These are phyloP conservation scores for Styphnolobium japonicum DNA, from an alignment of 306 rosid species.

Conservation along the genomic window DNA sequence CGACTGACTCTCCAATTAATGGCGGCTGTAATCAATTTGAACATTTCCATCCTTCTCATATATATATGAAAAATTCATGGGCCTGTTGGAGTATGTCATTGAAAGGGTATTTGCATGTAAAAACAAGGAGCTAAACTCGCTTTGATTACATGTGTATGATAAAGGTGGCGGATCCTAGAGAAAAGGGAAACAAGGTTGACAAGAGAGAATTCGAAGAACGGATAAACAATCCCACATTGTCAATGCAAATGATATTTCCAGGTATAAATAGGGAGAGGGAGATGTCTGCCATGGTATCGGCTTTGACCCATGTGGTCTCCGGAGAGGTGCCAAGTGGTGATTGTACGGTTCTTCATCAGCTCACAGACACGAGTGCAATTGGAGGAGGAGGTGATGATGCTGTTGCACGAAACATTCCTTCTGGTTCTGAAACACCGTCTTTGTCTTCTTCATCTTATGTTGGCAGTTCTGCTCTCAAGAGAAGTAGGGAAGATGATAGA, in stretches of 20 bases:
- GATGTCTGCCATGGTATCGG: conserved; percentile 52
- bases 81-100: background rate
- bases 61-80: background rate
- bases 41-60: conserved; percentile 12
- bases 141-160: conserved; percentile 16
- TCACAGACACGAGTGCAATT: background rate
- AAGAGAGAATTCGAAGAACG: conserved; percentile 2
- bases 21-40: conserved; percentile 39
- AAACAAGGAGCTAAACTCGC: background rate
- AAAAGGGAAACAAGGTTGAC: background rate
- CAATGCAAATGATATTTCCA: conserved; percentile 24
- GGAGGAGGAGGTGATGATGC: background rate
- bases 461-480: conserved; percentile 29
- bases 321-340: conserved; percentile 27
- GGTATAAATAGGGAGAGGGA: conserved; percentile 44
- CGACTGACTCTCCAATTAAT: conserved; percentile 39
- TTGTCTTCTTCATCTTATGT: conserved; percentile 28
- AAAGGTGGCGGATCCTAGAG: conserved; percentile 46
- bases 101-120: background rate
- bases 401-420: background rate
- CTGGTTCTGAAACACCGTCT: background rate
- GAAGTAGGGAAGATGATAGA: conserved; percentile 38
- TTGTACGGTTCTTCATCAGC: background rate
- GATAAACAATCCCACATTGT: background rate
- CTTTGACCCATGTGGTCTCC: conserved; percentile 48